Conservation (phyloP, 257 asterid species). For the Rhazya stricta region DNA sequence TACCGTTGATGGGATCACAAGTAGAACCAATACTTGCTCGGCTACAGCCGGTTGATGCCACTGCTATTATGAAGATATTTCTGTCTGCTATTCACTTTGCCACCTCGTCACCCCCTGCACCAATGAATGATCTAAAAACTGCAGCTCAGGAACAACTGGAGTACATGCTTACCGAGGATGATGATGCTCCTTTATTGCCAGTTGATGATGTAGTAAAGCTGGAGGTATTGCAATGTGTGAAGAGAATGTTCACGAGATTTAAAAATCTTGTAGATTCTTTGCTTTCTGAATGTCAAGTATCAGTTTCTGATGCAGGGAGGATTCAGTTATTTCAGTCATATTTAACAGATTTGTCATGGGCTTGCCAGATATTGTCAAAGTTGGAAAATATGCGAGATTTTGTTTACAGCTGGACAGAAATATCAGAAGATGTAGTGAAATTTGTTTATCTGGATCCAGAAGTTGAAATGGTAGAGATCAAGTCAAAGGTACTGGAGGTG, state of each 20-base stretch:
- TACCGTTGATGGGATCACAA: slow-evolving; percentile 67
- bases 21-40: slow-evolving; percentile 66
- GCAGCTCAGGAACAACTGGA: slow-evolving; percentile 90
- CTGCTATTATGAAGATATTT: slow-evolving; percentile 46
- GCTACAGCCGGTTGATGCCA: slow-evolving; percentile 62
- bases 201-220: slow-evolving; percentile 50
- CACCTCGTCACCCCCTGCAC: slow-evolving; percentile 55
- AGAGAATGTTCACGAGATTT: slow-evolving; percentile 40
- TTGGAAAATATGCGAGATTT: slow-evolving; percentile 54
- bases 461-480: slow-evolving; percentile 25
- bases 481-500: slow-evolving; percentile 57
- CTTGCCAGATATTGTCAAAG: slow-evolving; percentile 56
- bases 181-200: slow-evolving; percentile 66
- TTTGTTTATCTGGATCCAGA: slow-evolving; percentile 31
- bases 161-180: slow-evolving; percentile 86
- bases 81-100: slow-evolving; percentile 62
- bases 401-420: slow-evolving; percentile 55
- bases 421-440: slow-evolving; percentile 40
- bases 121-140: slow-evolving; percentile 55
- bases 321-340: slow-evolving; percentile 33
- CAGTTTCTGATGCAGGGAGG: slow-evolving; percentile 30
- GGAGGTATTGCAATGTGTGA: slow-evolving; percentile 44
- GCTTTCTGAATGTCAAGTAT: slow-evolving; percentile 34
- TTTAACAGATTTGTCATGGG: slow-evolving; percentile 67
- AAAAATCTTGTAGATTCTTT: slow-evolving; percentile 40